Base-by-base conservation (phyloP, 352 stramenopile species). In the Phytophthora idaei region DNA sequence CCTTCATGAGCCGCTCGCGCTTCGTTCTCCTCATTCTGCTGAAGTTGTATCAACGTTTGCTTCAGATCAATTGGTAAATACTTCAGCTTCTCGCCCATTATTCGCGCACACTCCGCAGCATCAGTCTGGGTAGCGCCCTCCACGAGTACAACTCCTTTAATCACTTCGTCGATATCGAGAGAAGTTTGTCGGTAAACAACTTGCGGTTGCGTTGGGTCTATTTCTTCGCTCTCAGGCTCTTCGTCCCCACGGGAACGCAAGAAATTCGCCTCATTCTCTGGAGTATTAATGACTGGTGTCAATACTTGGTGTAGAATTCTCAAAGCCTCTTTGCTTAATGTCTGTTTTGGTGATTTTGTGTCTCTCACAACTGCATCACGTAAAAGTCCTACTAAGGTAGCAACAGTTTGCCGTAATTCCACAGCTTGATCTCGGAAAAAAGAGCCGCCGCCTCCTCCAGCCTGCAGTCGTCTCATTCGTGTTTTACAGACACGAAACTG, bases 341-440 rank as follows among this genome's bases (percentile, higher is more conserved):
- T 74, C 50, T 88, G 83, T 57, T 90, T 90, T 1, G 64, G 52
- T 5, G 80, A 85, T 51, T 91, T 91, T 8, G 74, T 84, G 36
- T 92, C 83, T 25, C 69, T 69, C 37, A 78, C 28, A 34, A 92
- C 70, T 1, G 78, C 64, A 25, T 89, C 83, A 3, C 71, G 74
- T 32, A 90, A 66, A 1, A 88, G 57, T 7, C 60, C 48, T 1
- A 90, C 29, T 6, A 92, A 39, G 11, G 49, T 83, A 32, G 68
- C 71, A 15, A 92, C 64, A 12, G 69, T 64, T 45, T 74, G 61
- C 25, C 78, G 65, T 41, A 90, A 51, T 5, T 72, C 57, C 11
- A 75, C 69, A 4, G 74, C 45, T 57, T 92, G 79, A 11, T 67
- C 51, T 0, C 78, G 62, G 45, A 92, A 88, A 50, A 83, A 87